Evolutionary conservation across 1,284 basidiomycete species (phyloP).

Genomic region (Pseudozyma pruni): DNA sequence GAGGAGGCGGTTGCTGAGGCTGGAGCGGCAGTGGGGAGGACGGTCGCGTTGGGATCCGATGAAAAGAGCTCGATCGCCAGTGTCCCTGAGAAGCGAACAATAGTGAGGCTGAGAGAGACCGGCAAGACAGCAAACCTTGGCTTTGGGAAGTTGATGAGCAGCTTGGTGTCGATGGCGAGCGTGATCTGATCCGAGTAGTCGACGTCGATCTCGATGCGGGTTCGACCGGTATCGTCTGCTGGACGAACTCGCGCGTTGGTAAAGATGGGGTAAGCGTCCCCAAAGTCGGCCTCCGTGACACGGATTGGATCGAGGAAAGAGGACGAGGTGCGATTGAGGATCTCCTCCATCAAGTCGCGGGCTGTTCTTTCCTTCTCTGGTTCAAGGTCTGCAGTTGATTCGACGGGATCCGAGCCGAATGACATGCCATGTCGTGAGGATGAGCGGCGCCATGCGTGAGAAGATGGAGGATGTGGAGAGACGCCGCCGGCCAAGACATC

Average conservation of each 20-base stretch:
- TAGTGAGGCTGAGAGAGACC: constrained; percentile 71
- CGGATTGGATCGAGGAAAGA: constrained; percentile 70
- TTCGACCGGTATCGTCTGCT: constrained; percentile 71
- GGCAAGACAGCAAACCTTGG: constrained; percentile 73
- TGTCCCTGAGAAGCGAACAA: constrained; percentile 72
- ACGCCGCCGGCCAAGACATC: constrained; percentile 68
- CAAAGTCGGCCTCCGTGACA: constrained; percentile 72
- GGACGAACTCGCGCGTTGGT: constrained; percentile 72
- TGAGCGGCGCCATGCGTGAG: constrained; percentile 1
- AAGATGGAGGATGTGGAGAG: constrained; percentile 12
- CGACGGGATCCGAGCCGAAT: constrained; percentile 3
- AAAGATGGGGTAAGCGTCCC: constrained; percentile 71
- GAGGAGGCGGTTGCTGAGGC: constrained; percentile 64
- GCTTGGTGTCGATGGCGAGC: constrained; percentile 72
- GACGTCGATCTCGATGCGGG: constrained; percentile 73
- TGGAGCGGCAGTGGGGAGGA: constrained; percentile 23
- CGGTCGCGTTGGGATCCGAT: constrained; percentile 27
- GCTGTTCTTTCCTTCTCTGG: constrained; percentile 46
- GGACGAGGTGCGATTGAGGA: constrained; percentile 53
- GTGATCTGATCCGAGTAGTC: constrained; percentile 72
- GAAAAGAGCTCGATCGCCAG: constrained; percentile 57
- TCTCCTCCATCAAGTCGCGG: constrained; percentile 60
- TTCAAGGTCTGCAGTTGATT: constrained; percentile 17
- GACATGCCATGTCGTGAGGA: constrained; percentile 1
- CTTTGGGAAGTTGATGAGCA: constrained; percentile 73